Evolutionary conservation across 2,329 filamentous ascomycete genomes (phyloP).

Genomic region (Monilinia polystroma): DNA sequence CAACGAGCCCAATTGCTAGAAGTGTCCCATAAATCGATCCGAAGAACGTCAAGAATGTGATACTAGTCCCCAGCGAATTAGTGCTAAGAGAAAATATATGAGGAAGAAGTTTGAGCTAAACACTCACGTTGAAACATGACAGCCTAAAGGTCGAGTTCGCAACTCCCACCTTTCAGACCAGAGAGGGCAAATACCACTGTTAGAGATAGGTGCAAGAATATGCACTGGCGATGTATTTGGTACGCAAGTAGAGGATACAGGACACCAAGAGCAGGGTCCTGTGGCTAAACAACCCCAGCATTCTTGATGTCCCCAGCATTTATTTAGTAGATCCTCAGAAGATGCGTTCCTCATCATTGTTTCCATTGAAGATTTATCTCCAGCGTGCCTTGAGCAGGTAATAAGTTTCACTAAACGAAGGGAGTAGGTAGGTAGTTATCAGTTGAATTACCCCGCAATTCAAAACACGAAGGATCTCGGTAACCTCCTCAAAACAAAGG

Average conservation of each 20-base stretch:
- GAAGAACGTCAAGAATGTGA: slow-evolving; percentile 44
- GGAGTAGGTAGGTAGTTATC: too few relatives aligned
- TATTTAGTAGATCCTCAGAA: background rate
- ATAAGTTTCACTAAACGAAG: background rate
- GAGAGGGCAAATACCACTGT: slow-evolving; percentile 53
- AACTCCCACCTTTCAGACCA: slow-evolving; percentile 49
- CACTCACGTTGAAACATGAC: slow-evolving; percentile 43
- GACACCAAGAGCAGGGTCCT: slow-evolving; percentile 38
- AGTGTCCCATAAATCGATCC: slow-evolving; percentile 40
- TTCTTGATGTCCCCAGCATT: slow-evolving; percentile 49
- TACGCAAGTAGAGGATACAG: slow-evolving; percentile 50
- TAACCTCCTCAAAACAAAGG: background rate
- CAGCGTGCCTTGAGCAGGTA: background rate
- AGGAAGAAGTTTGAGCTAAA: background rate
- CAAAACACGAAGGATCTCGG: background rate
- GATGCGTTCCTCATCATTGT: background rate
- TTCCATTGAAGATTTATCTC: background rate
- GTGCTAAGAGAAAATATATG: background rate
- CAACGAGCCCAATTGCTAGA: slow-evolving; percentile 27
- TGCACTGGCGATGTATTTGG: slow-evolving; percentile 50
- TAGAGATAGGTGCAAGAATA: slow-evolving; percentile 51
- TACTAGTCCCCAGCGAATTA: slow-evolving; percentile 23
- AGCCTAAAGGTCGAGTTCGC: slow-evolving; percentile 44
- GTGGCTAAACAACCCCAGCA: slow-evolving; percentile 48
- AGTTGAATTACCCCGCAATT: background rate